Evolutionary conservation across 495 filamentous ascomycete genomes (phyloP), one percentile per base, ranked within the genome.

Genomic region (Neurospora africana): DNA sequence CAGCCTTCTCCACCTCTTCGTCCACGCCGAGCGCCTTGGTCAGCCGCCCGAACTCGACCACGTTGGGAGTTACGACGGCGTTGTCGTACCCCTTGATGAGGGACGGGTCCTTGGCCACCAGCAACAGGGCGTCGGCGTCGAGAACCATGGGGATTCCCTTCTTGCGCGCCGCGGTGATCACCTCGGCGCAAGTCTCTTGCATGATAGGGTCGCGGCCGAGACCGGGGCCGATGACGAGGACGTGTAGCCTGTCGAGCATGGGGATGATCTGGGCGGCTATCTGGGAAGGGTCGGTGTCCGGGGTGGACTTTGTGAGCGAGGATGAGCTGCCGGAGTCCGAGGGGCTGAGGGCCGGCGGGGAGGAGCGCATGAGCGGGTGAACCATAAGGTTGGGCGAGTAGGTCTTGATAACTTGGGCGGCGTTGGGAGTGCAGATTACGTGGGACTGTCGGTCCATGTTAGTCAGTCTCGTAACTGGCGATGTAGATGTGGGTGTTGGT

Each of bases 341-440:
- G 17, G 76, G 23, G 21, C 82, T 74, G 73, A 82, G 79, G 15
- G 87, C 83, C 43, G 81, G 74, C 36, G 83, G 80, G 8, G 87
- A 85, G 81, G 94, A 93, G 39, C 94, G 93, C 86, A 99, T 94
- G 68, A 97, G 86, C 3, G 95, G 96, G 79, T 98, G 96, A 17
- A 99, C 96, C 96, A 99, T 98, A 17, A 99, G 84, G 82, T 98
- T 98, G 11, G 95, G 95, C 41, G 96, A 98, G 85, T 98, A 99
- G 19, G 92, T 89, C 85, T 99, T 99, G 78, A 99, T 96, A 61
- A 98, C 95, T 80, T 88, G 85, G 72, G 90, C 92, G 67, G 96
- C 96, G 73, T 88, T 90, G 35, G 91, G 92, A 74, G 97, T 95
- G 84, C 95, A 99, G 80, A 99, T 94, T 71, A 99, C 91, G 83